phyloP scores from a whole-genome alignment of 331 rosid genomes.

The Quercus lobata region DNA sequence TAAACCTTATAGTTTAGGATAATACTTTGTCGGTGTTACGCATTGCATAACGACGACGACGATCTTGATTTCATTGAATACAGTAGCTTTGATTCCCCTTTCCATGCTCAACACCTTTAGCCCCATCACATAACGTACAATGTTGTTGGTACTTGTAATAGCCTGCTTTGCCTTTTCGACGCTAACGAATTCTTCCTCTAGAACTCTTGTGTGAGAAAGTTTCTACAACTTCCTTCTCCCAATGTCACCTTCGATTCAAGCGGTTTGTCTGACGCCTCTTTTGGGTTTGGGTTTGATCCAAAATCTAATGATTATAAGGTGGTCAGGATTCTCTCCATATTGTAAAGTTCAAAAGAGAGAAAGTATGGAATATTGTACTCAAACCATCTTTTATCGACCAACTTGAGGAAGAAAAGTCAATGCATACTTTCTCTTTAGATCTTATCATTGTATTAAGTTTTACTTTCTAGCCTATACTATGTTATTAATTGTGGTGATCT shows the following conservation, averaged over 20 bases:
- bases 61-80: too few species aligned
- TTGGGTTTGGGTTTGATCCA: slow-evolving; percentile 26
- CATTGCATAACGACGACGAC: too few species aligned
- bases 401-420: too few species aligned
- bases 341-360: too few species aligned
- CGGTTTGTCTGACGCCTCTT: background rate
- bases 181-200: background rate
- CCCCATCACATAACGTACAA: too few species aligned
- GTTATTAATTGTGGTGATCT: too few species aligned
- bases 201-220: slow-evolving; percentile 27
- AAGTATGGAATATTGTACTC: too few species aligned
- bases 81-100: background rate
- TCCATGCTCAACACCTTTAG: background rate
- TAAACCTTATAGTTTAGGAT: too few species aligned
- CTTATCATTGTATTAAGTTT: too few species aligned
- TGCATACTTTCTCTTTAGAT: too few species aligned
- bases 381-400: too few species aligned
- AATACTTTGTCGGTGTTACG: rapidly evolving
- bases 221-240: slow-evolving; percentile 14
- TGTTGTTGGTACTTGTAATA: slow-evolving; percentile 7
- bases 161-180: slow-evolving; percentile 9
- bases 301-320: background rate
- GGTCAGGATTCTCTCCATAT: background rate
- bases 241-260: background rate
- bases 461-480: too few species aligned